A percentile compares a stretch with the other conserved stretches of the same genome.
Evolutionary conservation across 495 filamentous ascomycete species (phyloP).

Genomic region (Immersiella caudata): DNA sequence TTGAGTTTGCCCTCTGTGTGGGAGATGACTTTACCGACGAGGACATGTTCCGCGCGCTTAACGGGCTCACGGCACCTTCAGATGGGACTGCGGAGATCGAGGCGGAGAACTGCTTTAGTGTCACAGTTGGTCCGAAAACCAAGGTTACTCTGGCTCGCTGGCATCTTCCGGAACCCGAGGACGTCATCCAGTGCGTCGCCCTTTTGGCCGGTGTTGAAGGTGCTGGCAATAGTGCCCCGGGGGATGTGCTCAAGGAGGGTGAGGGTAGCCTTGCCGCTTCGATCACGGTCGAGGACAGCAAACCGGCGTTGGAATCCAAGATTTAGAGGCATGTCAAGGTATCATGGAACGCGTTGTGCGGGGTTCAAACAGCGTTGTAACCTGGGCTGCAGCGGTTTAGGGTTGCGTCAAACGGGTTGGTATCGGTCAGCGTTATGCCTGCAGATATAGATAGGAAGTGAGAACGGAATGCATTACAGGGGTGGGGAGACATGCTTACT

Average conservation of each 20-base stretch:
- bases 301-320: constrained; percentile 26
- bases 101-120: constrained; percentile 72
- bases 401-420: no score
- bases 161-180: constrained; percentile 82
- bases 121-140: constrained; percentile 82
- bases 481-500: no score
- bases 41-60: constrained; percentile 76
- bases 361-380: background rate
- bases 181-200: constrained; percentile 79
- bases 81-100: constrained; percentile 51
- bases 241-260: constrained; percentile 41
- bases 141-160: constrained; percentile 86
- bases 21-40: constrained; percentile 98
- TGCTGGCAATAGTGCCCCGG: constrained; percentile 43
- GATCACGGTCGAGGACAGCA: constrained; percentile 47
- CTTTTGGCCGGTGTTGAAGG: constrained; percentile 62
- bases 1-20: constrained; percentile 83
- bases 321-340: background rate
- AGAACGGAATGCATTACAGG: no score
- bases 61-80: constrained; percentile 47
- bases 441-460: no score
- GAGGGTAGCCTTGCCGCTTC: constrained; percentile 51
- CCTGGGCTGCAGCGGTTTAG: no score
- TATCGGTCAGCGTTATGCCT: no score
- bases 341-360: background rate